These are phyloP conservation scores for Glarea lozoyensis DNA, from an alignment of 495 filamentous ascomycete genomes.

Conservation along the genomic window DNA sequence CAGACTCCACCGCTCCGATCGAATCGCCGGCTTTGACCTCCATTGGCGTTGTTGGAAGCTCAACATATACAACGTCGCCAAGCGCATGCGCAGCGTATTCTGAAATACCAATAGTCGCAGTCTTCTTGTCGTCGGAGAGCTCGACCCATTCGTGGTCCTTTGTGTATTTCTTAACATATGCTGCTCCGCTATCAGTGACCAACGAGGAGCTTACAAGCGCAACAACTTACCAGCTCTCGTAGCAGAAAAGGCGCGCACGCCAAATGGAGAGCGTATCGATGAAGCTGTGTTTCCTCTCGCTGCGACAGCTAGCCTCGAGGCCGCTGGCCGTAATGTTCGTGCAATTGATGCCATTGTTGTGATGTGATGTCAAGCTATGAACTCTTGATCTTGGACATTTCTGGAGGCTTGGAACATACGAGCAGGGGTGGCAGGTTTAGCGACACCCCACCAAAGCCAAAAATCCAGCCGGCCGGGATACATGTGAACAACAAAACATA, in stretches of 20 bases:
- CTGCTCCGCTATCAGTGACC: slow-evolving; percentile 22
- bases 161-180: slow-evolving; percentile 77
- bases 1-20: slow-evolving; percentile 92
- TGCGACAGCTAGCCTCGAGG: slow-evolving; percentile 11
- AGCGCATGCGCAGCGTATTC: slow-evolving; percentile 82
- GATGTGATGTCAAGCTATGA: too few species aligned
- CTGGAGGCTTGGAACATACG: neutral
- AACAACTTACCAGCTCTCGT: slow-evolving; percentile 9
- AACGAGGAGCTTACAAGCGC: too few species aligned
- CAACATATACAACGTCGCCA: slow-evolving; percentile 94
- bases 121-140: slow-evolving; percentile 63
- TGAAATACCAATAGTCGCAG: slow-evolving; percentile 73
- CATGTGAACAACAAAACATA: too few species aligned
- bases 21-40: slow-evolving; percentile 62
- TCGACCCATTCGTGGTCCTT: slow-evolving; percentile 98
- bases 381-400: too few species aligned
- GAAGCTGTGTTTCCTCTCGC: slow-evolving; percentile 9
- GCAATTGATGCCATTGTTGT: slow-evolving; percentile 23
- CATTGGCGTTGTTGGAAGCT: slow-evolving; percentile 64
- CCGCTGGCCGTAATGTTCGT: slow-evolving; percentile 19
- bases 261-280: slow-evolving; percentile 10
- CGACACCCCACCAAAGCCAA: slow-evolving; percentile 8
- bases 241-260: slow-evolving; percentile 16
- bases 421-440: neutral
- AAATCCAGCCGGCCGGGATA: too few species aligned